phyloP scores from a whole-genome alignment of 2,329 filamentous ascomycete genomes.

The Xylariaceae sp. region DNA sequence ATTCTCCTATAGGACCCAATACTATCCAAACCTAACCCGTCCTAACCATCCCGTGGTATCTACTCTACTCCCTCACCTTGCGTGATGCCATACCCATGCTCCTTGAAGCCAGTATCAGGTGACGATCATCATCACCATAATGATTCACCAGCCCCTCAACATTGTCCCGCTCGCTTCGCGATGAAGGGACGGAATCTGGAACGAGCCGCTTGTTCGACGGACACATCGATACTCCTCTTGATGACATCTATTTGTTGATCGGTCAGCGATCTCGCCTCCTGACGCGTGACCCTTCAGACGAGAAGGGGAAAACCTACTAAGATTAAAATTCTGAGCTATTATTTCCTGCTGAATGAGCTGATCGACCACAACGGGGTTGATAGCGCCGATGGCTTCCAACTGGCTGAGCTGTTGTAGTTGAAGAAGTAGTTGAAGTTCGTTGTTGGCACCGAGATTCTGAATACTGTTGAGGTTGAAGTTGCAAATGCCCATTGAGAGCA shows the following conservation, averaged over 20 bases:
- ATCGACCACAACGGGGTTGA: slow-evolving; percentile 23
- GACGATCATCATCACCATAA: too few species aligned
- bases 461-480: slow-evolving; percentile 26
- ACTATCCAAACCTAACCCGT: too few species aligned
- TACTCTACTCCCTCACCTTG: too few species aligned
- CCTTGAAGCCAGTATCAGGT: too few species aligned
- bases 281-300: background rate
- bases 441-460: slow-evolving; percentile 19
- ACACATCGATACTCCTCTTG: slow-evolving; percentile 24
- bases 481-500: slow-evolving; percentile 28
- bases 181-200: slow-evolving; percentile 22
- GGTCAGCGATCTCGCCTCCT: slow-evolving; percentile 8
- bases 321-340: slow-evolving; percentile 23
- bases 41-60: too few species aligned
- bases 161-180: slow-evolving; percentile 13
- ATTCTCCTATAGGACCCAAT: too few species aligned
- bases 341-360: slow-evolving; percentile 27
- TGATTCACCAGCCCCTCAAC: background rate
- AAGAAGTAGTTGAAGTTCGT: slow-evolving; percentile 28
- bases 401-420: slow-evolving; percentile 30
- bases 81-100: too few species aligned
- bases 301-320: slow-evolving; percentile 16
- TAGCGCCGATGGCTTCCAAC: slow-evolving; percentile 26
- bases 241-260: slow-evolving; percentile 18
- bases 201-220: slow-evolving; percentile 24